These are phyloP conservation scores for Conringia planisiliqua DNA, from an alignment of 345 rosid species.

Conservation along the genomic window DNA sequence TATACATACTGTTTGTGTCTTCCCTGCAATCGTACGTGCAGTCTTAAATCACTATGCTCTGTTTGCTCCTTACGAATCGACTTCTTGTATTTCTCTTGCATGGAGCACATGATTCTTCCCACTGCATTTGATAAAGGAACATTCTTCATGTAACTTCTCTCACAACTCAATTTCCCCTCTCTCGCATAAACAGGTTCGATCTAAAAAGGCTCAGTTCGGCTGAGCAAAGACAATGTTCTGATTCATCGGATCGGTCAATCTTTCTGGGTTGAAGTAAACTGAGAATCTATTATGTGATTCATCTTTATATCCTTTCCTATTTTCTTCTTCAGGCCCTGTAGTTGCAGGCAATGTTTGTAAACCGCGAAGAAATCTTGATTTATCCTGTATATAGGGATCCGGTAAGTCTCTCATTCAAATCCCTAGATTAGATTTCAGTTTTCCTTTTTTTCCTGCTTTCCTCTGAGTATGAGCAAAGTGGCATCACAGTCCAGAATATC, in stretches of 20 bases:
- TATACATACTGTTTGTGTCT: not conserved
- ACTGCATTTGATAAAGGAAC: too few species aligned
- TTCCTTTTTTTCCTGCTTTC: too few species aligned
- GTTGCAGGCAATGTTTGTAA: conserved; percentile 95
- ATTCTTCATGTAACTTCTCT: too few species aligned
- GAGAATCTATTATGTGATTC: not conserved
- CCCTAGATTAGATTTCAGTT: not conserved
- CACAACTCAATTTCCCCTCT: too few species aligned
- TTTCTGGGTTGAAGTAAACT: not conserved
- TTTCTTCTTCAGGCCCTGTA: conserved; percentile 65
- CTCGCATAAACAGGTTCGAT: not conserved
- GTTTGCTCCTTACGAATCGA: too few species aligned
- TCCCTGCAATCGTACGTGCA: too few species aligned
- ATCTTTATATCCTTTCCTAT: conserved; percentile 3
- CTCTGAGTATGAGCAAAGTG: too few species aligned
- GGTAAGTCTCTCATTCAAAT: conserved; percentile 39
- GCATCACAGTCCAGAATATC: not conserved
- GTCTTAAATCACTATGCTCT: too few species aligned
- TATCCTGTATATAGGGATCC: conserved; percentile 92
- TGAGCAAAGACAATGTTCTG: not conserved
- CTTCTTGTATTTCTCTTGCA: too few species aligned
- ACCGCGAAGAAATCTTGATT: conserved; percentile 80
- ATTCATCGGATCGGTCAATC: not conserved
- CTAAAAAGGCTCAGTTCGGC: not conserved
- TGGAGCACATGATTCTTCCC: too few species aligned